Percentiles rank a stretch among this genome's conserved stretches.
phyloP scores from a whole-genome alignment of 2,329 filamentous ascomycete species.

The Trematosphaeria pertusa region DNA sequence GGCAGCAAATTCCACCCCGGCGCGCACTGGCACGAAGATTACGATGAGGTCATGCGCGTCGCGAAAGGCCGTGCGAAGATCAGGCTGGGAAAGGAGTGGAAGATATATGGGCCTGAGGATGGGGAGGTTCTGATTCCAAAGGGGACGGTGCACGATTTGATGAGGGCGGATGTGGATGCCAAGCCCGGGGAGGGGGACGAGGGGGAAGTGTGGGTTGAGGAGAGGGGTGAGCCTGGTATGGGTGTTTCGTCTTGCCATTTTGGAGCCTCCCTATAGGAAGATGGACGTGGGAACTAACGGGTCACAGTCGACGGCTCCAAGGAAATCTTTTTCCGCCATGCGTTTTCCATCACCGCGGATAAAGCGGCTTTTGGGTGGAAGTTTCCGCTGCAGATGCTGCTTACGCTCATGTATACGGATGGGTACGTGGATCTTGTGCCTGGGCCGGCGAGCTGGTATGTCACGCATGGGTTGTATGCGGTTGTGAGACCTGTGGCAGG shows the following conservation, averaged over 20 bases:
- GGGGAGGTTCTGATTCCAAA: slow-evolving; percentile 15
- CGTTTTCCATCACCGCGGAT: slow-evolving; percentile 8
- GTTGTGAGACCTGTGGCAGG: slow-evolving; percentile 3
- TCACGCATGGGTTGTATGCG: slow-evolving; percentile 14
- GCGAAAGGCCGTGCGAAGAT: slow-evolving; percentile 13
- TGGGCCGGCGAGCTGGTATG: slow-evolving; percentile 11
- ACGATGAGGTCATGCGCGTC: slow-evolving; percentile 17
- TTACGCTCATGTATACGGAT: slow-evolving; percentile 13
- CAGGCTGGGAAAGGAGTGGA: slow-evolving; percentile 9
- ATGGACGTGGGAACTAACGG: too few species aligned
- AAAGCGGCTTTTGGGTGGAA: slow-evolving; percentile 16
- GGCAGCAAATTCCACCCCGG: slow-evolving; percentile 17
- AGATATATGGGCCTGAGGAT: slow-evolving; percentile 8
- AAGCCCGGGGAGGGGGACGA: slow-evolving; percentile 3
- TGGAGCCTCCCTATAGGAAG: too few species aligned
- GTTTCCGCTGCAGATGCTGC: slow-evolving; percentile 14
- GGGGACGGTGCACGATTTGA: slow-evolving; percentile 10
- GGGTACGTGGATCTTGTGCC: slow-evolving; percentile 9
- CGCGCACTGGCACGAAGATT: slow-evolving; percentile 18
- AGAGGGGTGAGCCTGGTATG: slow-evolving; percentile 15
- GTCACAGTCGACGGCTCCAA: slow-evolving; percentile 16
- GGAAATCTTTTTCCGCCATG: slow-evolving; percentile 17
- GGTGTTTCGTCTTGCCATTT: not conserved
- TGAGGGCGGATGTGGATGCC: slow-evolving; percentile 10
- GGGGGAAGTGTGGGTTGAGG: slow-evolving; percentile 14